A percentile compares a stretch with the other conserved stretches of the same genome.
These are phyloP conservation scores for Blastomyces percursus DNA, from an alignment of 2,329 filamentous ascomycete genomes.

Conservation along the genomic window DNA sequence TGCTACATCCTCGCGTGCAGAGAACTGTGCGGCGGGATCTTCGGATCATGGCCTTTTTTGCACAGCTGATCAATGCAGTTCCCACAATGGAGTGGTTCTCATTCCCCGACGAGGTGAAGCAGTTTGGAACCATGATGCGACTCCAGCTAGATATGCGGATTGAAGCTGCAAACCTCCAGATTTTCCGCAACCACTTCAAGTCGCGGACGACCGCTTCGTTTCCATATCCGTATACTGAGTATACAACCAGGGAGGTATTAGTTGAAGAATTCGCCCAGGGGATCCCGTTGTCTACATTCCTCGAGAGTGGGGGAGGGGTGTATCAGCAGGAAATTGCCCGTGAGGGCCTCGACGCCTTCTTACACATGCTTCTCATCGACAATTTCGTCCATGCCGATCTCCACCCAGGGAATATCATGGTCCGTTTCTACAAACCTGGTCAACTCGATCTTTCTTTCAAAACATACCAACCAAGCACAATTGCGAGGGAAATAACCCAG, in stretches of 20 bases:
- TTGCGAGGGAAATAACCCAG: slow-evolving; percentile 17
- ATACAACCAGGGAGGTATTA: slow-evolving; percentile 81
- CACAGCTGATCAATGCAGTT: slow-evolving; percentile 67
- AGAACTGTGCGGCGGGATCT: slow-evolving; percentile 81
- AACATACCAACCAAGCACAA: slow-evolving; percentile 29
- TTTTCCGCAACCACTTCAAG: slow-evolving; percentile 84
- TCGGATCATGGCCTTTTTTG: slow-evolving; percentile 89
- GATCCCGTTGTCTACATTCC: slow-evolving; percentile 78
- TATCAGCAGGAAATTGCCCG: slow-evolving; percentile 93
- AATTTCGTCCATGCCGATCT: slow-evolving; percentile 97
- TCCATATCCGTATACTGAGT: slow-evolving; percentile 84
- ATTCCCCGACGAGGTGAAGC: slow-evolving; percentile 80
- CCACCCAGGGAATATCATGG: slow-evolving; percentile 98
- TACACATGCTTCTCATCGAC: slow-evolving; percentile 92
- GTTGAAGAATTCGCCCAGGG: slow-evolving; percentile 95
- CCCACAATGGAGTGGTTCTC: slow-evolving; percentile 97
- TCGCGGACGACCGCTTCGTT: slow-evolving; percentile 90
- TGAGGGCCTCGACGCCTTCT: slow-evolving; percentile 87
- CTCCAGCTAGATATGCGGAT: slow-evolving; percentile 93
- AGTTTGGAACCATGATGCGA: slow-evolving; percentile 98
- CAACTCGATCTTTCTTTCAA: slow-evolving; percentile 54
- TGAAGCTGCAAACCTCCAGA: slow-evolving; percentile 75
- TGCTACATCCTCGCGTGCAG: slow-evolving; percentile 85
- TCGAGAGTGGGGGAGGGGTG: slow-evolving; percentile 81
- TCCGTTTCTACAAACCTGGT: slow-evolving; percentile 84